Base-by-base conservation (phyloP, 139 green algal species). In the Chlamydomonas incerta region DNA sequence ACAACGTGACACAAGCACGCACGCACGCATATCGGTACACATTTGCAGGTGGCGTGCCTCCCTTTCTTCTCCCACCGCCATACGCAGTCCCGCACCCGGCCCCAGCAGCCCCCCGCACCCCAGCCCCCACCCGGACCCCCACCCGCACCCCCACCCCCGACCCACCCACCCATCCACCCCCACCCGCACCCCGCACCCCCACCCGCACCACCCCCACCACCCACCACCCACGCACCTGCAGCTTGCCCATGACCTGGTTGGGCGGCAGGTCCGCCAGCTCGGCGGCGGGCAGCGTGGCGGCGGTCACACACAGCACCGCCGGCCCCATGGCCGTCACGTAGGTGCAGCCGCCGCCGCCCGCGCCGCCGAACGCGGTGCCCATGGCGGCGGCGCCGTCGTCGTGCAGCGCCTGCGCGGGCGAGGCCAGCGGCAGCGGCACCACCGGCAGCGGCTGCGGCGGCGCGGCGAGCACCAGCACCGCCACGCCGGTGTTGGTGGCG, bases 401-500 rank as follows among this genome's bases (percentile, higher is more conserved):
- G 26, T 33, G n/a, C 60, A 77, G 69, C 33, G 80, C 86, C 37
- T 82, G 60, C n/a, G 46, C 58, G 8, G 80, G 80, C 29, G 87
- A 77, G 17, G 60, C 55, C 81, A 90, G 82, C 62, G 88, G 90
- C 82, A 92, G 50, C 37, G 83, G 31, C 14, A 71, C 83, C 15
- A 75, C 86, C 26, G 86, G 57, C 74, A 91, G 87, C 37, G 87
- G 85, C n/a, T 33, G 60, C n/a, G 83, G 77, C 80, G 86, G 75
- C 46, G 82, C 13, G 10, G 26, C 69, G 57, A 88, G 70, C 6
- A 47, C 73, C 66, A 94, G 75, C 62, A 94, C 75, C 0, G 83
- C 89, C 14, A 79, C 66, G 60, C 91, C 91, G 33, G 72, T 81
- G 84, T 93, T 94, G 71, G 83, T 83, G 31, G 82, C 91, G 1